phyloP scores from a whole-genome alignment of 1,284 basidiomycete genomes.

The Melampsora larici-populina region DNA sequence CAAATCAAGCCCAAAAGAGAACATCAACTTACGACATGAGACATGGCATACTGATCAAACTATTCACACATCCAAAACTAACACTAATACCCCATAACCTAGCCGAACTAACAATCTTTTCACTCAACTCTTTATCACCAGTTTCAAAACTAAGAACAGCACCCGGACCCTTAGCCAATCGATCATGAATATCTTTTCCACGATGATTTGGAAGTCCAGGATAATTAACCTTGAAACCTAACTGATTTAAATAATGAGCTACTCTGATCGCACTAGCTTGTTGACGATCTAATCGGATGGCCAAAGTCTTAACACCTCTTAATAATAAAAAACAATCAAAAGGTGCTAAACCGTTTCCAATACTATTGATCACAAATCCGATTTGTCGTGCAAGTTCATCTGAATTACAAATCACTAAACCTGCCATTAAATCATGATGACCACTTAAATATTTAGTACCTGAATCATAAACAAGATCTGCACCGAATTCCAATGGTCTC shows the following conservation, averaged over 20 bases:
- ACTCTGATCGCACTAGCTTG: conserved; percentile 78
- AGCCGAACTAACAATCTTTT: conserved; percentile 86
- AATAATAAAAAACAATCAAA: conserved; percentile 95
- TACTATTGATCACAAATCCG: conserved; percentile 88
- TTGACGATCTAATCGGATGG: conserved; percentile 93
- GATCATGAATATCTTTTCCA: conserved; percentile 78
- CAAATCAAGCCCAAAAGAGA: conserved; percentile 17
- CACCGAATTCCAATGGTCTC: conserved; percentile 89
- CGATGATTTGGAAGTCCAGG: conserved; percentile 84
- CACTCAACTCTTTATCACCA: conserved; percentile 81
- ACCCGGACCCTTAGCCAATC: conserved; percentile 82
- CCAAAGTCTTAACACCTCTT: conserved; percentile 93
- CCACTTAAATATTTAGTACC: conserved; percentile 97
- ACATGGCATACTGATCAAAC: conserved; percentile 98
- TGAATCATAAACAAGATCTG: conserved; percentile 95
- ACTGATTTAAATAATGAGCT: conserved; percentile 74
- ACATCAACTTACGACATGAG: conserved; percentile 83
- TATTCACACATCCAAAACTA: conserved; percentile 97
- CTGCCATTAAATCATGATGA: conserved; percentile 99
- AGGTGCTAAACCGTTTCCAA: conserved; percentile 93
- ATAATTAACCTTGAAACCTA: conserved; percentile 92
- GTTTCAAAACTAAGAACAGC: conserved; percentile 95
- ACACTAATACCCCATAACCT: conserved; percentile 96
- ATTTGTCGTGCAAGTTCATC: conserved; percentile 87
- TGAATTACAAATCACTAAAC: conserved; percentile 83